These are phyloP conservation scores for Diacronema lutheri DNA, from an alignment of 78 protist genomes.

Conservation along the genomic window DNA sequence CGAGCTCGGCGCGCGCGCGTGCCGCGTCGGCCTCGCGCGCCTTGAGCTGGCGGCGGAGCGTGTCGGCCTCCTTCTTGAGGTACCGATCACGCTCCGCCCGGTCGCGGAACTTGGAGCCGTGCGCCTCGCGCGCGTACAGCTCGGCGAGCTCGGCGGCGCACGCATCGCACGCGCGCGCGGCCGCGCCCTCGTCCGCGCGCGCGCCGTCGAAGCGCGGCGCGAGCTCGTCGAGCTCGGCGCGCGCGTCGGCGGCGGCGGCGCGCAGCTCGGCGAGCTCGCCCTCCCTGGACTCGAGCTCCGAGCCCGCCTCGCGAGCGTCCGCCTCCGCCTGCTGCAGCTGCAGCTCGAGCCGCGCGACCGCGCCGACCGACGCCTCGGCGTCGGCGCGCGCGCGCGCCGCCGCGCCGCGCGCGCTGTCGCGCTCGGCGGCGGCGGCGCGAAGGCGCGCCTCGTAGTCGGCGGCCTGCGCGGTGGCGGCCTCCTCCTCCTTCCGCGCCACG, in stretches of 20 bases:
- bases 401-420: too few relatives aligned
- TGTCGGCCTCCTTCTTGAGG: conserved; percentile 8
- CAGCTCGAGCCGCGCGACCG: conserved; percentile 2
- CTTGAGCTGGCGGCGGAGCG: neutral
- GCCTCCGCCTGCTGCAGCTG: conserved; percentile 5
- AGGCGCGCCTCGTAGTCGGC: too few relatives aligned
- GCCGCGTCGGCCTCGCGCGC: neutral
- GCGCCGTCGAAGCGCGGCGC: neutral
- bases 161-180: neutral
- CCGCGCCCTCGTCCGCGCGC: neutral
- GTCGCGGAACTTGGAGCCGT: neutral
- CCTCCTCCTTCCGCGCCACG: too few relatives aligned
- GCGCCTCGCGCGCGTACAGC: neutral
- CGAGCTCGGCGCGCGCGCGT: neutral
- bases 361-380: too few relatives aligned
- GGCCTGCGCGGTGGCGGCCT: too few relatives aligned
- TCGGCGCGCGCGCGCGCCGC: too few relatives aligned
- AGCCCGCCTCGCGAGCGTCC: neutral
- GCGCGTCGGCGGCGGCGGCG: neutral
- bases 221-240: neutral
- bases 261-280: neutral
- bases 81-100: too few relatives aligned
- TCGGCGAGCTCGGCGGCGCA: neutral
- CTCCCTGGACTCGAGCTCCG: neutral
- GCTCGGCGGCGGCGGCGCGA: too few relatives aligned